These are phyloP conservation scores for Obelidium mucronatum DNA, from an alignment of 192 early-diverging fungal genomes.

Conservation along the genomic window DNA sequence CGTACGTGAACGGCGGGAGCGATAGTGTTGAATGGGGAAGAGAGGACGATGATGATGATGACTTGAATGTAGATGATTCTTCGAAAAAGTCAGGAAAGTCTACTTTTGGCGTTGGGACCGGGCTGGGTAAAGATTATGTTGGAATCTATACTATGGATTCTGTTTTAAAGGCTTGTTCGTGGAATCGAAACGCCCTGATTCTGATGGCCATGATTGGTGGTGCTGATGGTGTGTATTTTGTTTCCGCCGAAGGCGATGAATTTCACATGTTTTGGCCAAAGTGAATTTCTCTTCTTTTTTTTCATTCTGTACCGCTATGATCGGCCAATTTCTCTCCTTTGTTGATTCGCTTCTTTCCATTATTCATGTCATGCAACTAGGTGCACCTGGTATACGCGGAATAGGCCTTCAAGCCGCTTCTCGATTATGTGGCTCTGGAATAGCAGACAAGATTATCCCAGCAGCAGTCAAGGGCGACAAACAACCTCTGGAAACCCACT, in stretches of 20 bases:
- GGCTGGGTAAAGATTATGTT: neutral
- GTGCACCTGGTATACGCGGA: neutral
- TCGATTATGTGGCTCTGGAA: neutral
- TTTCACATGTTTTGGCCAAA: too few species aligned
- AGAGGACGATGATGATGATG: neutral
- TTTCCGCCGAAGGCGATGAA: too few species aligned
- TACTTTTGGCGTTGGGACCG: neutral
- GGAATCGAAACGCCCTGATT: slow-evolving; percentile 3
- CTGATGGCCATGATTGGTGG: slow-evolving; percentile 3
- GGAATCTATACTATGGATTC: neutral
- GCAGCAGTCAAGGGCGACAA: neutral
- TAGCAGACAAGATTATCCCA: neutral
- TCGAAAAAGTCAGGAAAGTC: neutral
- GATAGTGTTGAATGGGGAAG: neutral
- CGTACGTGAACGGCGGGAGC: neutral
- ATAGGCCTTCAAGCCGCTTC: neutral
- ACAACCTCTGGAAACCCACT: neutral
- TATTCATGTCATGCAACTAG: too few species aligned
- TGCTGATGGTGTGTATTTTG: too few species aligned
- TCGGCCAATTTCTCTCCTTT: too few species aligned
- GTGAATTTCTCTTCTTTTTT: too few species aligned
- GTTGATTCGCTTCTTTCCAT: too few species aligned
- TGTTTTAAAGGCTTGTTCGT: neutral
- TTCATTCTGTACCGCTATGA: too few species aligned
- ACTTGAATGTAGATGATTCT: neutral